A percentile compares a stretch with the other conserved stretches of the same genome.
Conservation (phyloP, 176 grass and related monocot species). For the Alloteropsis semialata region DNA sequence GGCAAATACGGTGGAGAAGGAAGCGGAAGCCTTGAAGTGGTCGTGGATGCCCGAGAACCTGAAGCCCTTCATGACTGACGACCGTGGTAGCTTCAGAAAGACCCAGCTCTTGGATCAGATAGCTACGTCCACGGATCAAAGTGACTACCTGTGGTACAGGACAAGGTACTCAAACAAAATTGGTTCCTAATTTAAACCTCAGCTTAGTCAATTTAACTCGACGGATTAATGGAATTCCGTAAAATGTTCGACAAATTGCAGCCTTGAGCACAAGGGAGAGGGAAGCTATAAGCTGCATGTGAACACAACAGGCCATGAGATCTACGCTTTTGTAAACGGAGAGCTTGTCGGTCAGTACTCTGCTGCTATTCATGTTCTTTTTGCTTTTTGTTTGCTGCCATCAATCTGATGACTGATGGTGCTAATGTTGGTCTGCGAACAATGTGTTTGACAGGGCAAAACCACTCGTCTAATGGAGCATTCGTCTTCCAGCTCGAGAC, state of each 20-base stretch:
- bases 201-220: neutral
- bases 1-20: neutral
- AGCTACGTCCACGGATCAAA: conserved; percentile 42
- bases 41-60: conserved; percentile 52
- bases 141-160: conserved; percentile 87
- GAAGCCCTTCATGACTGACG: conserved; percentile 34
- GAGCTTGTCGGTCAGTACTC: conserved; percentile 29
- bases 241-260: neutral
- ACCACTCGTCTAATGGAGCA: conserved; percentile 12
- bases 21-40: conserved; percentile 41
- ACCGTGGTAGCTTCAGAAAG: conserved; percentile 24
- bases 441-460: neutral
- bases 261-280: conserved; percentile 36
- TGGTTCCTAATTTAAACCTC: neutral
- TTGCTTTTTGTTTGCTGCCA: neutral
- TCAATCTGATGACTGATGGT: neutral
- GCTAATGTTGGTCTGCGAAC: neutral
- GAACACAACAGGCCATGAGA: conserved; percentile 42
- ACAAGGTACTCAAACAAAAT: too few relatives aligned
- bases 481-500: conserved; percentile 44
- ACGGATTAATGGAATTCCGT: neutral
- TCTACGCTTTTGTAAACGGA: conserved; percentile 48
- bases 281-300: conserved; percentile 25
- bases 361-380: too few relatives aligned
- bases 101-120: conserved; percentile 44